These are phyloP conservation scores for Xylaria polymorpha DNA, from an alignment of 2,329 filamentous ascomycete species.

Conservation along the genomic window DNA sequence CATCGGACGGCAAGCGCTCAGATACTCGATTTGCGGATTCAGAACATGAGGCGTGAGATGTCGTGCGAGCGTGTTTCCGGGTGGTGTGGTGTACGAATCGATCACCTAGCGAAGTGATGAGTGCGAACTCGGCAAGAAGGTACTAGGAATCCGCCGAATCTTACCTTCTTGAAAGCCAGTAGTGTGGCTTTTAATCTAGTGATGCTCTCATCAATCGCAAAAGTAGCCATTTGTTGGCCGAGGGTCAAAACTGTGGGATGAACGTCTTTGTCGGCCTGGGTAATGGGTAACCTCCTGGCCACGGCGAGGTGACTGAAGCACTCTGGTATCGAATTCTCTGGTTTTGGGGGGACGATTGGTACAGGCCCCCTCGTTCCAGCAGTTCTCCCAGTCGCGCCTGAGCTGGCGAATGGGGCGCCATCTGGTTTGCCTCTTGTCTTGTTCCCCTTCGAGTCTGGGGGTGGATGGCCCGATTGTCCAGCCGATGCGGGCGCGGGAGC, in stretches of 20 bases:
- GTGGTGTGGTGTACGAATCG: constrained; percentile 89
- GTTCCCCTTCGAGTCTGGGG: constrained; percentile 58
- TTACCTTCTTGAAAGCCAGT: constrained; percentile 86
- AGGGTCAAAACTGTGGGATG: constrained; percentile 87
- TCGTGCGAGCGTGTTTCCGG: constrained; percentile 84
- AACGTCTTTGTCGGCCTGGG: constrained; percentile 77
- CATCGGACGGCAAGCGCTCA: constrained; percentile 93
- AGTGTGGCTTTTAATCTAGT: constrained; percentile 88
- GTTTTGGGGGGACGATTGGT: constrained; percentile 58
- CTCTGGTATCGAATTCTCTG: constrained; percentile 74
- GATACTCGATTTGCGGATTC: constrained; percentile 93
- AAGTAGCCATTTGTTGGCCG: constrained; percentile 90
- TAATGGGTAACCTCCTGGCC: constrained; percentile 65
- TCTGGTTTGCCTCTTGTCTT: constrained; percentile 63
- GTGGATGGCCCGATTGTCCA: constrained; percentile 54
- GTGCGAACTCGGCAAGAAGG: constrained; percentile 1
- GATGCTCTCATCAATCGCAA: constrained; percentile 89
- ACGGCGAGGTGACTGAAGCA: constrained; percentile 87
- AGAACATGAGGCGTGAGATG: constrained; percentile 93
- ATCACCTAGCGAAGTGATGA: constrained; percentile 72
- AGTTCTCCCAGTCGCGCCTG: constrained; percentile 47
- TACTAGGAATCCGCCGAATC: constrained; percentile 3
- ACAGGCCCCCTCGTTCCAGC: constrained; percentile 50
- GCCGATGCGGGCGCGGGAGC: constrained; percentile 49
- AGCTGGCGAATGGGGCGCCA: constrained; percentile 48